Evolutionary conservation across 768 basidiomycete species (phyloP), one percentile per base, ranked within the genome.

Genomic region (Cystoderma amianthinum): DNA sequence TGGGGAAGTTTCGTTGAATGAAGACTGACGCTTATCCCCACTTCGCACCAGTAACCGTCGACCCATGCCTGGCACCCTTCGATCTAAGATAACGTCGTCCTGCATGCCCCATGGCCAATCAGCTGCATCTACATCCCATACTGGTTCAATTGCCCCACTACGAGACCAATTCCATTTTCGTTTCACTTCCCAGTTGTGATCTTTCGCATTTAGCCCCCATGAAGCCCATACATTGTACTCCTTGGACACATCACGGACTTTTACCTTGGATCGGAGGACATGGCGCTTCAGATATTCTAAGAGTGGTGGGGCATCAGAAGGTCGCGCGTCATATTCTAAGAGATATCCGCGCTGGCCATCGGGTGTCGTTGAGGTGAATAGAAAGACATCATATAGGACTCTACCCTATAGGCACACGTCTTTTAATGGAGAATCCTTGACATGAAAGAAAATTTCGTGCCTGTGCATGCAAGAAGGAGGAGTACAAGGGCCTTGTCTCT

Each of bases 261-360:
- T 84, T 25, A 97, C 90, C 55, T 90, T 94, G 11, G 92, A 84
- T 4, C 95, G 83, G 1, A 99, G 74, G 30, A 94, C 73, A 59
- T 85, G 88, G 10, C 82, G 80, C 54, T 89, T 92, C 47, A 98
- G 69, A 44, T 85, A 65, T n/a, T 79, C 55, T 11, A 82, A 59
- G 20, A 96, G 67, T 0, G 83, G 60, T 1, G 74, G 71, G 5
- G 76, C 72, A 48, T 80, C 75, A 20, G 82, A 72, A 1, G 72
- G 58, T 36, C 78, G 66, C 9, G 76, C 61, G 57, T 93, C 80
- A 53, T 82, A 80, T 55, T 90, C 88, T 44, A 89, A 58, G 35
- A 90, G 60, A 55, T 82, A 89, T 13, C 74, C 76, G 12, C 59
- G 62, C 16, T 68, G 59, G 10, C 76, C 66, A 15, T 60, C 60